Evolutionary conservation across 176 grass and related monocot species (phyloP).

Genomic region (Bolboschoenus planiculmis): DNA sequence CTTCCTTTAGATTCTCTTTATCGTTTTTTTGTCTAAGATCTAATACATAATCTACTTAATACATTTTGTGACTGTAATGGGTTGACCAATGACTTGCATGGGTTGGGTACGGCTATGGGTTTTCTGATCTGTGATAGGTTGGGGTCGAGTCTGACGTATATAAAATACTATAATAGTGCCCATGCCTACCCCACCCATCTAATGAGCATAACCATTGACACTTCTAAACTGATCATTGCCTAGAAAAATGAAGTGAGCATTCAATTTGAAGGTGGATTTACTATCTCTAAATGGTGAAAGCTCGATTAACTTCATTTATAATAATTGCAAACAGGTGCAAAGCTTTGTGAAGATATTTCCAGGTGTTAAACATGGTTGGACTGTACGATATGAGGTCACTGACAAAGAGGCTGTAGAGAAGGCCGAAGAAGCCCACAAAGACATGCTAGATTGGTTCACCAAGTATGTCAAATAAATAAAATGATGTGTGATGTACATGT

Average conservation of each 20-base stretch:
- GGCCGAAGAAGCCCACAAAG: constrained; percentile 31
- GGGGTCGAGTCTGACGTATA: neutral
- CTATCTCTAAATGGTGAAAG: neutral
- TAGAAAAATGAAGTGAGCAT: neutral
- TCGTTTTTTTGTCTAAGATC: neutral
- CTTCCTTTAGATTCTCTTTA: neutral
- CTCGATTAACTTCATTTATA: neutral
- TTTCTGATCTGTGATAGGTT: neutral
- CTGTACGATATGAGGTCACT: constrained; percentile 22
- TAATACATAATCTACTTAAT: neutral
- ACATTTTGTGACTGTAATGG: neutral
- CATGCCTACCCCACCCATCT: no score
- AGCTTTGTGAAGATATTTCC: constrained; percentile 39
- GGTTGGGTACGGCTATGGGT: neutral
- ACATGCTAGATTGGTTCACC: constrained; percentile 24
- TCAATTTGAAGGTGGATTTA: neutral
- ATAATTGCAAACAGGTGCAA: constrained; percentile 21
- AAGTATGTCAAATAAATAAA: constrained; percentile 36
- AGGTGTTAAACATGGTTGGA: constrained; percentile 31
- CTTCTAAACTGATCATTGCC: neutral
- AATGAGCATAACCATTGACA: no score
- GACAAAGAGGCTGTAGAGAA: constrained; percentile 23
- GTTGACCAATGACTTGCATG: neutral
- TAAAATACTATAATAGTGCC: no score
- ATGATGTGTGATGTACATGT: neutral